Conservation (phyloP, 2,329 filamentous ascomycete species). For the Didymella segeticola region DNA sequence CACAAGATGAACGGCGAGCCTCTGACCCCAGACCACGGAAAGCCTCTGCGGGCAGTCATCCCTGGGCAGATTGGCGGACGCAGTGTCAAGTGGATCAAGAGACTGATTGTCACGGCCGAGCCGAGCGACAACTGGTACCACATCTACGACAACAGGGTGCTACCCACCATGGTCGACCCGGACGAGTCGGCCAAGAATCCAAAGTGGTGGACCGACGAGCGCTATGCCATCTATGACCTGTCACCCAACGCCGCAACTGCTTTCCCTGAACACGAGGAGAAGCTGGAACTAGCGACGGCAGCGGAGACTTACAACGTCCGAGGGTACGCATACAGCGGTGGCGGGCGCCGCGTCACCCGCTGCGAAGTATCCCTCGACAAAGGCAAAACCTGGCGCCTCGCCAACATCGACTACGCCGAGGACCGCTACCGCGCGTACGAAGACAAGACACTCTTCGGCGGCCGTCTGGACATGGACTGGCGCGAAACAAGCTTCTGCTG, state of each 20-base stretch:
- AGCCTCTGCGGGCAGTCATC: slow-evolving; percentile 80
- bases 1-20: slow-evolving; percentile 89
- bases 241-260: slow-evolving; percentile 85
- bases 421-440: slow-evolving; percentile 76
- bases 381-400: slow-evolving; percentile 79
- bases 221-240: slow-evolving; percentile 91
- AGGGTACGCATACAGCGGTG: slow-evolving; percentile 89
- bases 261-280: slow-evolving; percentile 80
- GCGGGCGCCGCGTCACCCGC: slow-evolving; percentile 81
- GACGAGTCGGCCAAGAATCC: slow-evolving; percentile 77
- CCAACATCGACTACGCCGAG: slow-evolving; percentile 81
- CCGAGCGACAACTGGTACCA: slow-evolving; percentile 96
- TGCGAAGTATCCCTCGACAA: slow-evolving; percentile 85
- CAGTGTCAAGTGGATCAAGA: slow-evolving; percentile 92
- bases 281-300: slow-evolving; percentile 58
- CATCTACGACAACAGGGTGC: slow-evolving; percentile 88
- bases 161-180: slow-evolving; percentile 85
- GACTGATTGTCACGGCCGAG: slow-evolving; percentile 75
- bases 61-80: slow-evolving; percentile 91
- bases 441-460: slow-evolving; percentile 74
- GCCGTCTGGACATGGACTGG: slow-evolving; percentile 80
- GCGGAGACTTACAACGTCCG: slow-evolving; percentile 67
- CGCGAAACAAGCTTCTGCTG: slow-evolving; percentile 85
- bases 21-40: slow-evolving; percentile 83
- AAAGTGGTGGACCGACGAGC: slow-evolving; percentile 84